phyloP scores from a whole-genome alignment of 2,329 filamentous ascomycete species.

The Didymella glomerata region DNA sequence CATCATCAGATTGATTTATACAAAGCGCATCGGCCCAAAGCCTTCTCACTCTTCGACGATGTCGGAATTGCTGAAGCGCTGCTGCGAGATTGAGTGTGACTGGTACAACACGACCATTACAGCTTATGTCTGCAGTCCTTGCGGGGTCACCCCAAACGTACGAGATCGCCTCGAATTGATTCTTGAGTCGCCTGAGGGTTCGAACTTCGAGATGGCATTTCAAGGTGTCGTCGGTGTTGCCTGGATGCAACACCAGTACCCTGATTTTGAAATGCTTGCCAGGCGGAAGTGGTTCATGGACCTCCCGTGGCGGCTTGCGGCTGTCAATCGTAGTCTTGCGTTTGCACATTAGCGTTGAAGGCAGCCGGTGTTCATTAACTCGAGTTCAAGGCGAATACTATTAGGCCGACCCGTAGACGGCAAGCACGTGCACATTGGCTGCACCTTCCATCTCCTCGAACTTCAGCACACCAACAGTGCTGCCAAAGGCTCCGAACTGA shows the following conservation, averaged over 20 bases:
- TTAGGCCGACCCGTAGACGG: not conserved
- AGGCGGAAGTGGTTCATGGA: not conserved
- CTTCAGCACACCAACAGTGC: not conserved
- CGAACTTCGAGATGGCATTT: too few relatives aligned
- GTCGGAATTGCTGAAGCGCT: not conserved
- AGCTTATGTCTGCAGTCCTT: not conserved
- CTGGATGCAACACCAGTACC: too few relatives aligned
- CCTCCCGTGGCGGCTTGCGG: not conserved
- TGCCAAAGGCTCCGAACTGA: not conserved
- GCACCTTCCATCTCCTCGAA: not conserved
- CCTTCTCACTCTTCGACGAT: not conserved
- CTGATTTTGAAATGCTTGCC: not conserved
- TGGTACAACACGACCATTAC: too few relatives aligned
- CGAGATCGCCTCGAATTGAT: not conserved
- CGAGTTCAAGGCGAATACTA: not conserved
- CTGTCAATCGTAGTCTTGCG: not conserved
- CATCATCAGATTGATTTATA: not conserved
- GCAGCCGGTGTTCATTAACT: not conserved
- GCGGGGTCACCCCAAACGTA: constrained; percentile 4
- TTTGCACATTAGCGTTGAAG: not conserved
- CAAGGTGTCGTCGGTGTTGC: too few relatives aligned
- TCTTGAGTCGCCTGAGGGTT: too few relatives aligned
- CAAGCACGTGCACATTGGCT: not conserved
- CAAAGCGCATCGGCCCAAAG: not conserved
- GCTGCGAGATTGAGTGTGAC: not conserved